A percentile compares a stretch with the other conserved stretches of the same genome.
These are phyloP conservation scores for Chaetomiaceae sp. DNA, from an alignment of 2,329 filamentous ascomycete species.

Conservation along the genomic window DNA sequence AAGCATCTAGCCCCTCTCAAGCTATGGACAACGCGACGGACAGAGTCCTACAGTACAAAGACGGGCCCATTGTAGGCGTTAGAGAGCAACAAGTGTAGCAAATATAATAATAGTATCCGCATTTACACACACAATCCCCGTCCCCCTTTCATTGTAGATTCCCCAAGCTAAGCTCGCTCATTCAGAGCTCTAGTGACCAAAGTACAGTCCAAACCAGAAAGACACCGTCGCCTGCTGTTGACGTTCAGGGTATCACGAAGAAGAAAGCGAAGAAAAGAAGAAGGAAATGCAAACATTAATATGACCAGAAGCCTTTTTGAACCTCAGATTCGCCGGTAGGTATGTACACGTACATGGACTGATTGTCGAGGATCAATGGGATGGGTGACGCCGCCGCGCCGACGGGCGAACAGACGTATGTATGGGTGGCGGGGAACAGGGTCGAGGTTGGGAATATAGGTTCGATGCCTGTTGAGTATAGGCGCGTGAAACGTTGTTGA, in stretches of 20 bases:
- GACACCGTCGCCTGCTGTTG: slow-evolving; percentile 25
- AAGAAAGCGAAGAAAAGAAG: slow-evolving; percentile 2
- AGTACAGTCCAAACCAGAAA: slow-evolving; percentile 8
- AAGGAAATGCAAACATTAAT: slow-evolving; percentile 2
- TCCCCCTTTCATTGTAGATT: too few species aligned
- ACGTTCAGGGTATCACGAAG: slow-evolving; percentile 26
- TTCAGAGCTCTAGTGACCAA: not conserved
- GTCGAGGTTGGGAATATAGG: too few species aligned
- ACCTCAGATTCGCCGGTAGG: not conserved
- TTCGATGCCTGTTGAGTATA: not conserved
- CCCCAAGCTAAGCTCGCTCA: too few species aligned
- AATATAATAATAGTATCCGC: too few species aligned
- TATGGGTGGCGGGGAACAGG: too few species aligned
- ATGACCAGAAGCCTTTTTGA: not conserved
- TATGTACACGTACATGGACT: not conserved
- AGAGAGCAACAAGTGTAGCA: too few species aligned
- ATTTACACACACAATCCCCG: too few species aligned
- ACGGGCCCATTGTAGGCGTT: too few species aligned
- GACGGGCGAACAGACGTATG: not conserved
- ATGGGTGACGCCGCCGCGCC: not conserved
- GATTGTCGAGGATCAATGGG: too few species aligned
- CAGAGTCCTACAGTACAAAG: too few species aligned
- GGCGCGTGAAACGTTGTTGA: not conserved
- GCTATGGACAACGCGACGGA: too few species aligned
- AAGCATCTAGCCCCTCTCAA: too few species aligned